phyloP scores from a whole-genome alignment of 2,329 filamentous ascomycete genomes.

The Trichoderma cornu-damae region DNA sequence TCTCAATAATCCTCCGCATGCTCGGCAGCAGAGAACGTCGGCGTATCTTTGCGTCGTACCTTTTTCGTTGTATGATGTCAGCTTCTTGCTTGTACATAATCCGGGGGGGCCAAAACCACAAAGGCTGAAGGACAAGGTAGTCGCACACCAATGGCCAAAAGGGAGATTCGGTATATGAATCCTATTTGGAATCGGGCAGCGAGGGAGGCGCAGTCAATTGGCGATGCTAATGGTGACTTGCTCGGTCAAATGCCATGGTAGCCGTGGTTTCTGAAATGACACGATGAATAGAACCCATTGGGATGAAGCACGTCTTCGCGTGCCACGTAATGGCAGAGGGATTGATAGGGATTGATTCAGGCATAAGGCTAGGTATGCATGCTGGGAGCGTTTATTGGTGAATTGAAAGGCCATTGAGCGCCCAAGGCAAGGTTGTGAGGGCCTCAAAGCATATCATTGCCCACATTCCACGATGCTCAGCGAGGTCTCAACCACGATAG shows the following conservation, averaged over 20 bases:
- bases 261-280: constrained; percentile 24
- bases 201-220: background rate
- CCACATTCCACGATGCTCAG: constrained; percentile 32
- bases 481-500: constrained; percentile 33
- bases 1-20: constrained; percentile 34
- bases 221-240: constrained; percentile 5
- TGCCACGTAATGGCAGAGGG: background rate
- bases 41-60: constrained; percentile 19
- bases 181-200: background rate
- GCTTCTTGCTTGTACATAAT: background rate
- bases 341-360: background rate
- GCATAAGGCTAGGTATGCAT: background rate
- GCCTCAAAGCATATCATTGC: constrained; percentile 10
- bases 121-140: background rate
- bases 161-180: constrained; percentile 32
- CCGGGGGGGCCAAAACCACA: background rate
- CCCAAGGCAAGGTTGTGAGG: background rate
- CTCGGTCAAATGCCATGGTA: constrained; percentile 25
- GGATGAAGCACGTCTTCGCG: background rate
- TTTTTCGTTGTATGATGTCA: background rate
- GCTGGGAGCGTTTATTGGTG: too few species aligned
- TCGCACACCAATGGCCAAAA: constrained; percentile 27
- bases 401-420: background rate
- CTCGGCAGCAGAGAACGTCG: constrained; percentile 24
- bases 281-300: background rate